These are phyloP conservation scores for Misopates orontium DNA, from an alignment of 257 asterid species.

Conservation along the genomic window DNA sequence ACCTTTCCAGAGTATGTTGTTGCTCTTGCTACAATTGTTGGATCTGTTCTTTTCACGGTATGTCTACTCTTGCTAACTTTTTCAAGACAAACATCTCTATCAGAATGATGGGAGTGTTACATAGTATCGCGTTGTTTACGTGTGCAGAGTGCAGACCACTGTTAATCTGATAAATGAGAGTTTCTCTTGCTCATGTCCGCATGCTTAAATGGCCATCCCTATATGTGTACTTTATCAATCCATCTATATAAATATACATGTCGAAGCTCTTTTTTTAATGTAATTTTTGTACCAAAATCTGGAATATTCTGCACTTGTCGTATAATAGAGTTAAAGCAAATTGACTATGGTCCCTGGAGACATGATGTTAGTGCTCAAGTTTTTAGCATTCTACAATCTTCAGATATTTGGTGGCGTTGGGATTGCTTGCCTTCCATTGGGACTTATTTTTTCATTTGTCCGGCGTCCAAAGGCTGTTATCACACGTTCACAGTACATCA, in stretches of 20 bases:
- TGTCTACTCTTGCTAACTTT: constrained; percentile 25
- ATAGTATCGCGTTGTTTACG: neutral
- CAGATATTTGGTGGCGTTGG: constrained; percentile 99
- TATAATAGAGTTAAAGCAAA: neutral
- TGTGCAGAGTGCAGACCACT: neutral
- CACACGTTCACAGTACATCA: constrained; percentile 97
- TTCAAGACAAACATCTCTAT: constrained; percentile 1
- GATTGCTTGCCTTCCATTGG: constrained; percentile 94
- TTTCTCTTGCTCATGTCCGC: constrained; percentile 17
- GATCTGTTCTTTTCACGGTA: constrained; percentile 96
- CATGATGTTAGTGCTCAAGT: constrained; percentile 24
- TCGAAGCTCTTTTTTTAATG: constrained; percentile 2
- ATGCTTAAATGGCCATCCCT: constrained; percentile 16
- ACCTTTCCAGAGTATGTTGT: constrained; percentile 98
- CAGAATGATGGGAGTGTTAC: constrained; percentile 1
- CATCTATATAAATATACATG: constrained; percentile 10
- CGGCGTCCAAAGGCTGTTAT: constrained; percentile 99
- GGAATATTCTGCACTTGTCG: neutral
- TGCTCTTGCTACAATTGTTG: constrained; percentile 91
- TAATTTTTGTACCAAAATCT: neutral
- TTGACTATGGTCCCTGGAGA: neutral
- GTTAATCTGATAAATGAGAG: constrained; percentile 1
- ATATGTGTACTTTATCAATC: constrained; percentile 6
- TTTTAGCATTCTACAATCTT: constrained; percentile 25
- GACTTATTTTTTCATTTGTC: constrained; percentile 86